These are phyloP conservation scores for rapeseed (Brassica napus) DNA, from an alignment of 345 rosid species.

Conservation along the genomic window DNA sequence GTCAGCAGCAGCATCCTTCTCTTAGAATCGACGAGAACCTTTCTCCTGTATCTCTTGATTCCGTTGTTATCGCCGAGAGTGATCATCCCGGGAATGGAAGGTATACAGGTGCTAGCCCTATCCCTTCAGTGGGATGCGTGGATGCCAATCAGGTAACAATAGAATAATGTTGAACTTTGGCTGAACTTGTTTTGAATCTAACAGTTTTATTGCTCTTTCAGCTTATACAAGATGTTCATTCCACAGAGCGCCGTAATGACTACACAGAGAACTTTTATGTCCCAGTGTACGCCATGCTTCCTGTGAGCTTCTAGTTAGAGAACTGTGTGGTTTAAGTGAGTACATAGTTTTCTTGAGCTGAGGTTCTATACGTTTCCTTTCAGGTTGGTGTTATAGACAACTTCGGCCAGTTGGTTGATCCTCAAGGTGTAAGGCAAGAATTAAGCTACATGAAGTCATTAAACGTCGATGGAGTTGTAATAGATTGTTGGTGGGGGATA, in stretches of 20 bases:
- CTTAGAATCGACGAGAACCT: conserved; percentile 74
- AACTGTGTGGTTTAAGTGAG: conserved; percentile 2
- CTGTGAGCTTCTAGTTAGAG: conserved; percentile 53
- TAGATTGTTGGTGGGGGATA: conserved; percentile 99
- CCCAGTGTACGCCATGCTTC: conserved; percentile 79
- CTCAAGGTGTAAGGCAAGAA: conserved; percentile 69
- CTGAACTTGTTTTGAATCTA: not conserved
- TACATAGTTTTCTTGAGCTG: conserved; percentile 11
- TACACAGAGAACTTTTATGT: conserved; percentile 59
- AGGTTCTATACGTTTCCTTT: conserved; percentile 28
- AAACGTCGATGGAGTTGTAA: conserved; percentile 73
- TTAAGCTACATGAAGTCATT: conserved; percentile 70
- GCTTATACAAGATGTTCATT: conserved; percentile 81
- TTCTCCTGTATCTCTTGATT: conserved; percentile 85
- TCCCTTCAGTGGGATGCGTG: conserved; percentile 77
- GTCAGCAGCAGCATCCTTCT: conserved; percentile 59
- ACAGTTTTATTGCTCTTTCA: conserved; percentile 40
- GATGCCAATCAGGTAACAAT: conserved; percentile 78
- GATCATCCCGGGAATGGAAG: conserved; percentile 61
- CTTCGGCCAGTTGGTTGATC: conserved; percentile 79
- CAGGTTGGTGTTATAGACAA: conserved; percentile 71
- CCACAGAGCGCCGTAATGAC: conserved; percentile 57
- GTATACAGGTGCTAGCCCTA: conserved; percentile 58
- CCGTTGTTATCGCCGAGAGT: conserved; percentile 75
- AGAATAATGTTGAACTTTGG: not conserved